Evolutionary conservation across 169 alveolate genomes (phyloP).

Genomic region (Plasmodium relictum): DNA sequence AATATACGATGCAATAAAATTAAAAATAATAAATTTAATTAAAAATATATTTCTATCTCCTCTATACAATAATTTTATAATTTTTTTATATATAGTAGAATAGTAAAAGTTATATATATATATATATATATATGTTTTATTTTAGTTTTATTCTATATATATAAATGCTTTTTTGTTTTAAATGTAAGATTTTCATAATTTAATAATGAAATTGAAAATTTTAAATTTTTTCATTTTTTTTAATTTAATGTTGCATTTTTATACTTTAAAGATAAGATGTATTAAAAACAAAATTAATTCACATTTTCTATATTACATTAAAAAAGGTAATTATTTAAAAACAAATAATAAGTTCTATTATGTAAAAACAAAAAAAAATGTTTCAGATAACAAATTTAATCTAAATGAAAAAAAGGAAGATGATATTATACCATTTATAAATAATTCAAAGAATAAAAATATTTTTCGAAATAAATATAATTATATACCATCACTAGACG

Average conservation of each 20-base stretch:
- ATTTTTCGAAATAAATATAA: slow-evolving; percentile 71
- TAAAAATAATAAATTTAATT: no score
- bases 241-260: neutral
- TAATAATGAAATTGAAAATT: slow-evolving; percentile 29
- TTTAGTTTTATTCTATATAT: neutral
- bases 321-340: slow-evolving; percentile 6
- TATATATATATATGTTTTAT: neutral
- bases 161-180: neutral
- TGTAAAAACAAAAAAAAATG: slow-evolving; percentile 14
- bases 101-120: neutral
- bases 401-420: slow-evolving; percentile 30
- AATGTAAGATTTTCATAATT: neutral
- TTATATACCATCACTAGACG: slow-evolving; percentile 60
- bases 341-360: slow-evolving; percentile 12
- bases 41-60: neutral
- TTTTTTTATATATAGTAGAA: neutral
- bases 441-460: slow-evolving; percentile 20
- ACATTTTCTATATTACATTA: slow-evolving; percentile 4
- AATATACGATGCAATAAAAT: no score
- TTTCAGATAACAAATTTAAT: slow-evolving; percentile 20
- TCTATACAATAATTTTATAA: neutral
- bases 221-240: slow-evolving; percentile 18
- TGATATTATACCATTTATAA: slow-evolving; percentile 18
- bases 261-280: slow-evolving; percentile 5
- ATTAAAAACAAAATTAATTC: neutral